A percentile compares a stretch with the other conserved stretches of the same genome.
Conservation (phyloP, 768 basidiomycete genomes). For the Boletus reticuloceps region DNA sequence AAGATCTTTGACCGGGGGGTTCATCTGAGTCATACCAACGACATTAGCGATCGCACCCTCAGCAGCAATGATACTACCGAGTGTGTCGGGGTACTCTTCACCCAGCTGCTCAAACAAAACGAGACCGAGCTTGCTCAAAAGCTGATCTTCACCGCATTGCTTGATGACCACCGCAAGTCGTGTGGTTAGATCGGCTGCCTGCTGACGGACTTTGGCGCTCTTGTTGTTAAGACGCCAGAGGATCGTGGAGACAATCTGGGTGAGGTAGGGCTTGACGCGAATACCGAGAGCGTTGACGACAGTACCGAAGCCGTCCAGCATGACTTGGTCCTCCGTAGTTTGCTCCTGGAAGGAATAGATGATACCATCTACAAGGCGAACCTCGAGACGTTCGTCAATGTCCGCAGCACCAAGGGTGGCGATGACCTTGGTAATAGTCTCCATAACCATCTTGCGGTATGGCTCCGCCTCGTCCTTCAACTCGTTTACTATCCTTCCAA, state of each 20-base stretch:
- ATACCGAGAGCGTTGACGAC: conserved; percentile 96
- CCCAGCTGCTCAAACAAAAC: conserved; percentile 98
- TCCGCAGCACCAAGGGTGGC: conserved; percentile 94
- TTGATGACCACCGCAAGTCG: conserved; percentile 97
- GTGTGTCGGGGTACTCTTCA: conserved; percentile 98
- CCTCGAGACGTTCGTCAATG: conserved; percentile 93
- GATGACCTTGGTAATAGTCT: conserved; percentile 97
- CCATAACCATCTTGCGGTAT: conserved; percentile 99
- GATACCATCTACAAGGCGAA: conserved; percentile 94
- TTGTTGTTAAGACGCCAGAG: conserved; percentile 99
- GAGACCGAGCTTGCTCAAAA: conserved; percentile 92
- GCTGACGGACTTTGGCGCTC: conserved; percentile 97
- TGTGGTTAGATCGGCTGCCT: conserved; percentile 98
- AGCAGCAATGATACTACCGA: conserved; percentile 98
- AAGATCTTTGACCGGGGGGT: conserved; percentile 98
- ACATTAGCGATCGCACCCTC: conserved; percentile 99
- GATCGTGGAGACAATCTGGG: conserved; percentile 97
- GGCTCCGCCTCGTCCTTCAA: conserved; percentile 65
- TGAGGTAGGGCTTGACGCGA: conserved; percentile 97
- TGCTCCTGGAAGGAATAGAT: conserved; percentile 99
- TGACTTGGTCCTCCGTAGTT: conserved; percentile 97
- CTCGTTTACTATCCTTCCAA: conserved; percentile 72
- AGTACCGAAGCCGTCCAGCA: conserved; percentile 97
- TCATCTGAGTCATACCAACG: conserved; percentile 99
- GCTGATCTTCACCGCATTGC: conserved; percentile 95